Evolutionary conservation across 768 basidiomycete genomes (phyloP).

Genomic region (Hypholoma fasciculare): DNA sequence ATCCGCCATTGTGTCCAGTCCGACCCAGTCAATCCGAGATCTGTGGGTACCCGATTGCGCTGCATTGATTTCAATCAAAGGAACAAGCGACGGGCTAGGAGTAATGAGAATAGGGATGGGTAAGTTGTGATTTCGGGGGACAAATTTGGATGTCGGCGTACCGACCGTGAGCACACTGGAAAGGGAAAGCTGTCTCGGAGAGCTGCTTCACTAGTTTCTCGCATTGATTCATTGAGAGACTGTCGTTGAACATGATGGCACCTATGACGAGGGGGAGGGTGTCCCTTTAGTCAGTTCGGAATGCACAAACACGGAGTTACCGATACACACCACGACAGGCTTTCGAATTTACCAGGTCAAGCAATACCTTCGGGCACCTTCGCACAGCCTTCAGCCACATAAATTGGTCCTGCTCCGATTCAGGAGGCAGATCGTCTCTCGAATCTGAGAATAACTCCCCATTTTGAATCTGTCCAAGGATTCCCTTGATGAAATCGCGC

Average conservation of each 20-base stretch:
- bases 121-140: conserved; percentile 5
- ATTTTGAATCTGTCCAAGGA: conserved; percentile 60
- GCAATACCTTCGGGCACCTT: conserved; percentile 78
- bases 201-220: conserved; percentile 65
- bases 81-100: conserved; percentile 41
- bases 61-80: conserved; percentile 29
- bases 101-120: conserved; percentile 7
- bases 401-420: conserved; percentile 27
- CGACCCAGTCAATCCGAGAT: conserved; percentile 25
- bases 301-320: not conserved
- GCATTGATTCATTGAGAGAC: conserved; percentile 68
- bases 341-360: conserved; percentile 90
- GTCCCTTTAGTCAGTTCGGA: not conserved
- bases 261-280: conserved; percentile 45
- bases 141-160: conserved; percentile 26
- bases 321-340: conserved; percentile 81
- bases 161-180: conserved; percentile 97
- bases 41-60: conserved; percentile 11
- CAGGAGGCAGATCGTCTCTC: conserved; percentile 22
- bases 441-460: conserved; percentile 34
- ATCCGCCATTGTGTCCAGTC: conserved; percentile 21
- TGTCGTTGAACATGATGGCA: conserved; percentile 97
- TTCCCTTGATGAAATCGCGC: conserved; percentile 72
- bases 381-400: conserved; percentile 74
- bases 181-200: conserved; percentile 76